Conservation (phyloP, 352 stramenopile genomes). For the Pythium brachiatum region DNA sequence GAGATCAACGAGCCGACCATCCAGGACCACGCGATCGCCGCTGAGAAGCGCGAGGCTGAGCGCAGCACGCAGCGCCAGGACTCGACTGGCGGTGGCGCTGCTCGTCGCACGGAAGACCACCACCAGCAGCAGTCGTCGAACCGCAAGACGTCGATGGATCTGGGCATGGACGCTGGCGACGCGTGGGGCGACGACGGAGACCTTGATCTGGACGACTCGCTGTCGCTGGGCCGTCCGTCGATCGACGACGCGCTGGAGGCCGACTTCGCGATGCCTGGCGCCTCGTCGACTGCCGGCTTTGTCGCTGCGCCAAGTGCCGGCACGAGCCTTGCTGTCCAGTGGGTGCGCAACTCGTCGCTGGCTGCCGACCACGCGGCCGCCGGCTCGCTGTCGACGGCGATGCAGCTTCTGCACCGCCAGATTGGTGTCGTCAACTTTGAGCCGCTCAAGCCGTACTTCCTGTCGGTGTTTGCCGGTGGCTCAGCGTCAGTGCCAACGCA, state of each 20-base stretch:
- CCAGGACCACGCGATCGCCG: slow-evolving; percentile 75
- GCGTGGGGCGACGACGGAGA: slow-evolving; percentile 85
- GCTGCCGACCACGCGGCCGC: slow-evolving; percentile 97
- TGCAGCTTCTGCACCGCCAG: slow-evolving; percentile 98
- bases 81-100: slow-evolving; percentile 17
- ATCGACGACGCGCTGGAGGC: slow-evolving; percentile 54
- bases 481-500: slow-evolving; percentile 83
- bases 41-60: slow-evolving; percentile 77
- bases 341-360: slow-evolving; percentile 96
- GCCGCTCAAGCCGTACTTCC: slow-evolving; percentile 90
- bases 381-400: slow-evolving; percentile 94
- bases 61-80: slow-evolving; percentile 63
- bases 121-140: slow-evolving; percentile 21
- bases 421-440: slow-evolving; percentile 98
- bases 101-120: slow-evolving; percentile 40
- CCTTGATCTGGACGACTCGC: slow-evolving; percentile 79
- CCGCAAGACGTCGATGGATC: slow-evolving; percentile 71
- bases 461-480: slow-evolving; percentile 81
- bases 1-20: slow-evolving; percentile 91
- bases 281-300: slow-evolving; percentile 56
- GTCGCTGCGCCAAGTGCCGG: slow-evolving; percentile 90
- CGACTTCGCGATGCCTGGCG: slow-evolving; percentile 39
- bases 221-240: slow-evolving; percentile 46
- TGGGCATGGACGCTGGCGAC: slow-evolving; percentile 71
- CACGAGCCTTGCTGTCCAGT: slow-evolving; percentile 86